phyloP scores from a whole-genome alignment of 1,284 basidiomycete species.

The Takashimella tepidaria region DNA sequence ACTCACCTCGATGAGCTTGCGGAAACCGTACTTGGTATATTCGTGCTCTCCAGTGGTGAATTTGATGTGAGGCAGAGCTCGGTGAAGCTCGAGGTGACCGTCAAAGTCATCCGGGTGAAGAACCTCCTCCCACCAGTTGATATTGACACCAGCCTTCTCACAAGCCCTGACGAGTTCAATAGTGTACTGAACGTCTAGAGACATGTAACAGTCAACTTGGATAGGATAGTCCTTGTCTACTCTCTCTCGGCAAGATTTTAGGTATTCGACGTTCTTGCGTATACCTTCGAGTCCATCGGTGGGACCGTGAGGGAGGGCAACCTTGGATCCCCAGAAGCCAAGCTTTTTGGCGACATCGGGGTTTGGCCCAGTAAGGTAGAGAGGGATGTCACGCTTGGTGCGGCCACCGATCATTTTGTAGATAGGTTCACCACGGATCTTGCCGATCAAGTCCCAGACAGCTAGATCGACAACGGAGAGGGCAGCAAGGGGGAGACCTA shows the following conservation, averaged over 20 bases:
- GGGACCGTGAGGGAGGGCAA: conserved; percentile 52
- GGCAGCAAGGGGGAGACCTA: conserved; percentile 52
- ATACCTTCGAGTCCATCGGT: conserved; percentile 51
- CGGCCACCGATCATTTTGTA: conserved; percentile 57
- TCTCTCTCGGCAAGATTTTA: conserved; percentile 49
- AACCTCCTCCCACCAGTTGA: conserved; percentile 56
- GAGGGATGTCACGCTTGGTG: conserved; percentile 52
- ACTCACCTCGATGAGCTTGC: conserved; percentile 53
- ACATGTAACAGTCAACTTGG: conserved; percentile 55
- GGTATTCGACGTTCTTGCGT: conserved; percentile 53
- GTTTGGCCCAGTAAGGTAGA: conserved; percentile 54
- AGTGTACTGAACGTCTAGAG: conserved; percentile 50
- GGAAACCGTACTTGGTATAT: conserved; percentile 54
- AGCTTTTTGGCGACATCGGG: conserved; percentile 51
- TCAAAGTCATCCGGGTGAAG: conserved; percentile 53
- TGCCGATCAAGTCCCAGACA: conserved; percentile 55
- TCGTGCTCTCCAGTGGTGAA: conserved; percentile 58
- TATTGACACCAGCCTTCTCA: conserved; percentile 50
- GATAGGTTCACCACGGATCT: conserved; percentile 54
- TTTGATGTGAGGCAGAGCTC: conserved; percentile 51
- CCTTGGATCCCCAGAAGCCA: conserved; percentile 55
- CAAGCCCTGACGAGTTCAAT: conserved; percentile 51
- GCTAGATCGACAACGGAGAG: conserved; percentile 54
- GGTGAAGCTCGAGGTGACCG: conserved; percentile 50
- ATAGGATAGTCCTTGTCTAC: conserved; percentile 52